Evolutionary conservation across 306 rosid genomes (phyloP).

Genomic region (Ammopiptanthus mongolicus): DNA sequence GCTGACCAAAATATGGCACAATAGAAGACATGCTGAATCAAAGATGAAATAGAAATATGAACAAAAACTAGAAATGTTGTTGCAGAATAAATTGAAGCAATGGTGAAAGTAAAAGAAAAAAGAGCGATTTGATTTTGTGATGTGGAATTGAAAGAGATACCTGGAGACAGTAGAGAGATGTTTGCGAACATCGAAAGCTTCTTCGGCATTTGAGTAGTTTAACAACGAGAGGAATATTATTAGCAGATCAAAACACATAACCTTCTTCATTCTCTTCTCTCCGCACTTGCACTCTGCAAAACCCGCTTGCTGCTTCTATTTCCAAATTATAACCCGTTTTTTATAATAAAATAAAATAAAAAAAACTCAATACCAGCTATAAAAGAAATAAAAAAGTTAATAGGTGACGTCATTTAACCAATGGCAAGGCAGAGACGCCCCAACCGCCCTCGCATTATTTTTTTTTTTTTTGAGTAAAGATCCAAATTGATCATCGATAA

Average conservation of each 20-base stretch:
- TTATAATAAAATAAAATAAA: too few relatives aligned
- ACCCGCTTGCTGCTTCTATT: not conserved
- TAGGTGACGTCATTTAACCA: too few relatives aligned
- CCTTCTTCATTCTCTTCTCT: constrained; percentile 8
- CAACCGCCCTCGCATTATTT: too few relatives aligned
- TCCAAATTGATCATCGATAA: too few relatives aligned
- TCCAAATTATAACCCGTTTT: not conserved
- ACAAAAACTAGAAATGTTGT: not conserved
- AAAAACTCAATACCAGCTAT: too few relatives aligned
- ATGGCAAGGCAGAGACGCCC: too few relatives aligned
- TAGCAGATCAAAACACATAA: constrained; percentile 16
- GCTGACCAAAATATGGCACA: not conserved
- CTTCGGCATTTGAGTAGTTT: constrained; percentile 33
- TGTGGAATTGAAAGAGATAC: constrained; percentile 21
- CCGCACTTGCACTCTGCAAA: not conserved
- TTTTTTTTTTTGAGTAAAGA: too few relatives aligned
- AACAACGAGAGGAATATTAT: constrained; percentile 11
- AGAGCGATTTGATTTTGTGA: not conserved
- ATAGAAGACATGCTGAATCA: not conserved
- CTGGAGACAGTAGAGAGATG: constrained; percentile 82
- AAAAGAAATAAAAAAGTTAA: too few relatives aligned
- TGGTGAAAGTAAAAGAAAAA: not conserved
- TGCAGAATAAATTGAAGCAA: not conserved
- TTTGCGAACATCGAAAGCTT: constrained; percentile 57
- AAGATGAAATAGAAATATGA: not conserved